A percentile compares a stretch with the other conserved stretches of the same genome.
These are phyloP conservation scores for Vitrella brassicaformis DNA, from an alignment of 73 alveolate species.

Conservation along the genomic window DNA sequence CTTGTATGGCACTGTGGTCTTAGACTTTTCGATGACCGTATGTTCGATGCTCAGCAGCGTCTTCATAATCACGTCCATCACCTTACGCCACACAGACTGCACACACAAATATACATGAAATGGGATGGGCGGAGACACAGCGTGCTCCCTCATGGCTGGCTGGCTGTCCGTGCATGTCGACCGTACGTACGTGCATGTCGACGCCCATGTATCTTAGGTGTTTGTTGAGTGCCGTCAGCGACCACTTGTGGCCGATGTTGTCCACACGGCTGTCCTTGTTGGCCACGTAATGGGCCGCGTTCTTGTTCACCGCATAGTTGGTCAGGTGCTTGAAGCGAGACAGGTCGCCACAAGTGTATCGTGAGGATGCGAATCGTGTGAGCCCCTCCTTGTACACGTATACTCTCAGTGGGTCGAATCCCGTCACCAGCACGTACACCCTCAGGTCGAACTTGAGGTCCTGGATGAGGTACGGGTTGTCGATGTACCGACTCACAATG, in stretches of 20 bases:
- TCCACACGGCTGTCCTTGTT: neutral
- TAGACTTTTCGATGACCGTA: neutral
- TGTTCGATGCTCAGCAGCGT: slow-evolving; percentile 12
- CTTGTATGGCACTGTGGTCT: neutral
- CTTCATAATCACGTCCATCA: slow-evolving; percentile 17
- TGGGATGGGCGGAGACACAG: too few species aligned
- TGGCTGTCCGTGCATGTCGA: too few species aligned
- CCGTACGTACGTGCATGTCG: neutral
- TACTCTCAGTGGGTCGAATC: slow-evolving; percentile 64
- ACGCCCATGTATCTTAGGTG: slow-evolving; percentile 7
- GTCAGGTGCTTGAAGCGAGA: slow-evolving; percentile 24
- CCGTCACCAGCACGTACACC: slow-evolving; percentile 67
- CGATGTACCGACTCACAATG: slow-evolving; percentile 62
- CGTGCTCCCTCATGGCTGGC: too few species aligned
- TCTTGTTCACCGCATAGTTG: slow-evolving; percentile 34
- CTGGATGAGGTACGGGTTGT: slow-evolving; percentile 54
- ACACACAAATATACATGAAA: too few species aligned
- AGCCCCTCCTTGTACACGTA: slow-evolving; percentile 13
- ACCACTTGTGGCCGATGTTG: slow-evolving; percentile 37
- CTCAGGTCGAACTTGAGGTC: slow-evolving; percentile 71
- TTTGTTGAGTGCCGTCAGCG: slow-evolving; percentile 20
- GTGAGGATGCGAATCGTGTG: neutral
- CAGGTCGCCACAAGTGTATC: neutral
- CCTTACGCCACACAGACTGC: neutral
- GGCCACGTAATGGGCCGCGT: neutral